Conservation (phyloP, 1,284 basidiomycete species). For the Cryptococcus sp. region DNA sequence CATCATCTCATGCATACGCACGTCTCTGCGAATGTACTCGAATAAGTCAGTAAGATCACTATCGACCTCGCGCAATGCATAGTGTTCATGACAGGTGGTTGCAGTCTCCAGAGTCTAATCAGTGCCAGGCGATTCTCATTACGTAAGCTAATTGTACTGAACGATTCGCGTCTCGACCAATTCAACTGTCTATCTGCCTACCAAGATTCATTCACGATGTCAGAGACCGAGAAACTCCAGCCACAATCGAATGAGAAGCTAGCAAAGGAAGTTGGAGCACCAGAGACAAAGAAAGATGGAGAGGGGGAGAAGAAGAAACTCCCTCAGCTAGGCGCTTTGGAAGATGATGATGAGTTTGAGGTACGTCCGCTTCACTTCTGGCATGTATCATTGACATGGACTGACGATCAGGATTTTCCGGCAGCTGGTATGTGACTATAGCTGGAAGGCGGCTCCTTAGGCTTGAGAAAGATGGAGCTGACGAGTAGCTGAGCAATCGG, state of each 20-base stretch:
- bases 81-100: too few relatives aligned
- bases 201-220: too few relatives aligned
- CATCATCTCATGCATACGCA: too few relatives aligned
- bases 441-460: background rate
- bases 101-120: too few relatives aligned
- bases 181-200: background rate
- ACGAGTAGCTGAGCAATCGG: constrained; percentile 22
- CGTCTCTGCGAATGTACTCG: too few relatives aligned
- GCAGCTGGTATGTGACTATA: constrained; percentile 27
- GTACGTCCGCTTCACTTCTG: constrained; percentile 25
- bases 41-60: too few relatives aligned
- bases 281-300: background rate
- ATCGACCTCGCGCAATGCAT: too few relatives aligned
- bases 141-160: too few relatives aligned
- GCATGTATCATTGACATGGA: background rate
- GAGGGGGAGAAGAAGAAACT: constrained; percentile 38
- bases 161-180: too few relatives aligned
- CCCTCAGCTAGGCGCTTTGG: constrained; percentile 47
- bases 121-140: too few relatives aligned
- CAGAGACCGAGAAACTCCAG: background rate
- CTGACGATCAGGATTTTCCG: constrained; percentile 39
- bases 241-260: background rate
- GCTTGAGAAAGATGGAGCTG: constrained; percentile 3
- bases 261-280: background rate
- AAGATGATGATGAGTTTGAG: constrained; percentile 52